Evolutionary conservation across 352 stramenopile species (phyloP).

Genomic region (Globisporangium nagaii): DNA sequence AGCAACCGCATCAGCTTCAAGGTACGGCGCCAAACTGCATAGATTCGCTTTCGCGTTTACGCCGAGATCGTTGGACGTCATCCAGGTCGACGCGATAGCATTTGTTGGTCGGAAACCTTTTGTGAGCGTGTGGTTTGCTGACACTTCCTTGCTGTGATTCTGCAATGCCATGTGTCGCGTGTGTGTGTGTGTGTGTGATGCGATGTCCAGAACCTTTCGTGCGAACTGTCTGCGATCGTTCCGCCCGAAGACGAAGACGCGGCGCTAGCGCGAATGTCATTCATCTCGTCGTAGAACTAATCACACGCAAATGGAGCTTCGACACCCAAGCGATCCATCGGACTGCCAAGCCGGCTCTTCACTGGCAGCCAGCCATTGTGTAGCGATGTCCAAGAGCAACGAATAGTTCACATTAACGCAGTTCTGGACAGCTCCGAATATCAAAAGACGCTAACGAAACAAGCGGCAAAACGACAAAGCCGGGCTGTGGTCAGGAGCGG

Average conservation of each 20-base stretch:
- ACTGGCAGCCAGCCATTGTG: too few relatives aligned
- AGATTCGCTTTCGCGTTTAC: neutral
- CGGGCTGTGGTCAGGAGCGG: too few relatives aligned
- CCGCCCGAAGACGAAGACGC: slow-evolving; percentile 12
- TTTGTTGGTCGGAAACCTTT: neutral
- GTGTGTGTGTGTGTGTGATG: neutral
- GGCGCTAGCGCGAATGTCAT: slow-evolving; percentile 13
- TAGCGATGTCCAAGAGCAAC: too few relatives aligned
- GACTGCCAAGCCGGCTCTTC: too few relatives aligned
- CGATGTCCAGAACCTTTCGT: slow-evolving; percentile 14
- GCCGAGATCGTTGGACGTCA: neutral
- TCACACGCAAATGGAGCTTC: too few relatives aligned
- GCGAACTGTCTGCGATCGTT: slow-evolving; percentile 16
- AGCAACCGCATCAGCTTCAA: slow-evolving; percentile 1
- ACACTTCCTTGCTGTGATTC: neutral
- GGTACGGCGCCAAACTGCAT: neutral
- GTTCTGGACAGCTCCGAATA: too few relatives aligned
- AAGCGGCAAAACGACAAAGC: too few relatives aligned
- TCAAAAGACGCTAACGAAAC: too few relatives aligned
- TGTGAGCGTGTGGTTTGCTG: neutral
- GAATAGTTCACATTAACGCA: too few relatives aligned
- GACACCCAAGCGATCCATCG: too few relatives aligned
- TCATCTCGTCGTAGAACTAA: slow-evolving; percentile 11
- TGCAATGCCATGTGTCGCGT: neutral
- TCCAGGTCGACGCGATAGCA: too few relatives aligned